Conservation (phyloP, 345 rosid species). For the Lumnitzera littorea region DNA sequence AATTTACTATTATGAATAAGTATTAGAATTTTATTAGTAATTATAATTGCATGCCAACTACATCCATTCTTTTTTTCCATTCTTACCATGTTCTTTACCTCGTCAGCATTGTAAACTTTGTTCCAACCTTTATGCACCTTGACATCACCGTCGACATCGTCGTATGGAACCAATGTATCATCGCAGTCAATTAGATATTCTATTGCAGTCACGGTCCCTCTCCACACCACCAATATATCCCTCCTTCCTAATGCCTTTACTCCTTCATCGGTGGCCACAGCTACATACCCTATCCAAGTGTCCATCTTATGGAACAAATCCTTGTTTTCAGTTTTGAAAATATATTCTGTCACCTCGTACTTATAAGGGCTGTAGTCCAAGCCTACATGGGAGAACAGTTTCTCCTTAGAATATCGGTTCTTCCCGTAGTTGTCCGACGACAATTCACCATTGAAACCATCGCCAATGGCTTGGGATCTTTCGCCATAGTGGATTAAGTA, state of each 20-base stretch:
- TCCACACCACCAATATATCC: constrained; percentile 73
- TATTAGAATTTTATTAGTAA: too few species aligned
- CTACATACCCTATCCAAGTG: constrained; percentile 67
- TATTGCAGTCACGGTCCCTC: constrained; percentile 50
- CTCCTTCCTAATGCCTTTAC: constrained; percentile 48
- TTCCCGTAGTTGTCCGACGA: constrained; percentile 44
- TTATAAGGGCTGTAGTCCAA: constrained; percentile 42
- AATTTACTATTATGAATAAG: too few species aligned
- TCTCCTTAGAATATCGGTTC: constrained; percentile 37
- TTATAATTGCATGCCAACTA: too few species aligned
- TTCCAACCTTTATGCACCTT: constrained; percentile 71
- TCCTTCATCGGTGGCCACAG: constrained; percentile 67
- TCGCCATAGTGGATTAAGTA: constrained; percentile 70
- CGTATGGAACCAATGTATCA: constrained; percentile 32
- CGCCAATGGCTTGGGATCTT: constrained; percentile 60
- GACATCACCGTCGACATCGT: constrained; percentile 10
- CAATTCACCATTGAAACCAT: constrained; percentile 46
- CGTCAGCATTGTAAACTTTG: constrained; percentile 26
- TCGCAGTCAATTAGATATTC: constrained; percentile 47
- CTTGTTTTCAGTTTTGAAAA: constrained; percentile 20
- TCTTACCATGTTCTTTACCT: too few species aligned
- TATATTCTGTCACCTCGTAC: constrained; percentile 53
- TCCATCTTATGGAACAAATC: too few species aligned
- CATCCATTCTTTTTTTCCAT: too few species aligned
- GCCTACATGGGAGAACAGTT: constrained; percentile 46